Evolutionary conservation across 2,329 filamentous ascomycete genomes (phyloP).

Genomic region (Arthrobotrys pseudoclavata): DNA sequence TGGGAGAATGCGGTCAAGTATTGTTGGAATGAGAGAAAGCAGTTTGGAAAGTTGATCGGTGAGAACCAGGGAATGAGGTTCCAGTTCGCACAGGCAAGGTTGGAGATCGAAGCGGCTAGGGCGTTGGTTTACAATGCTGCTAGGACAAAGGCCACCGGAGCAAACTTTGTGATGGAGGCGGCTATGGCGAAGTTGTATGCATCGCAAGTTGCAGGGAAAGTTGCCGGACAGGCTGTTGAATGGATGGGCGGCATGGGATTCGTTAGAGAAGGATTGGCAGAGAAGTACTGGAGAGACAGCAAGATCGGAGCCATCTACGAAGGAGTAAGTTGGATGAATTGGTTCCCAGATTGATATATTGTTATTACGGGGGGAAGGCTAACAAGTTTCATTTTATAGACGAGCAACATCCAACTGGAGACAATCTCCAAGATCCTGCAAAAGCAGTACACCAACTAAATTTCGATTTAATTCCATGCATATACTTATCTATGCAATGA

Average conservation of each 20-base stretch:
- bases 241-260: constrained; percentile 99
- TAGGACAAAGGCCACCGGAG: constrained; percentile 94
- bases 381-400: constrained; percentile 61
- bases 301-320: constrained; percentile 99
- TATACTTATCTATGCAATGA: neutral
- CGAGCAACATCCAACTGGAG: constrained; percentile 76
- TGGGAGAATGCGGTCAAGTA: constrained; percentile 96
- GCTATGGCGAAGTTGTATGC: constrained; percentile 98
- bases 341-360: constrained; percentile 59
- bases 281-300: constrained; percentile 98
- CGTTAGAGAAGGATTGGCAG: constrained; percentile 92
- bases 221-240: constrained; percentile 88
- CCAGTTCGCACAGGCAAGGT: constrained; percentile 95
- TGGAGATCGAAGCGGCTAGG: constrained; percentile 90
- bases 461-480: neutral
- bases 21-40: constrained; percentile 97
- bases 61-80: constrained; percentile 99
- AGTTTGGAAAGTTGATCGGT: constrained; percentile 93
- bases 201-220: constrained; percentile 89
- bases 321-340: constrained; percentile 72
- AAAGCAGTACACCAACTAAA: constrained; percentile 75
- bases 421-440: constrained; percentile 80
- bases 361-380: constrained; percentile 46
- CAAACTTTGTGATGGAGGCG: constrained; percentile 90
- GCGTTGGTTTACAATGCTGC: constrained; percentile 96